Evolutionary conservation across 257 asterid genomes (phyloP), one percentile per base, ranked within the genome.

Genomic region (Forsythia suspensa): DNA sequence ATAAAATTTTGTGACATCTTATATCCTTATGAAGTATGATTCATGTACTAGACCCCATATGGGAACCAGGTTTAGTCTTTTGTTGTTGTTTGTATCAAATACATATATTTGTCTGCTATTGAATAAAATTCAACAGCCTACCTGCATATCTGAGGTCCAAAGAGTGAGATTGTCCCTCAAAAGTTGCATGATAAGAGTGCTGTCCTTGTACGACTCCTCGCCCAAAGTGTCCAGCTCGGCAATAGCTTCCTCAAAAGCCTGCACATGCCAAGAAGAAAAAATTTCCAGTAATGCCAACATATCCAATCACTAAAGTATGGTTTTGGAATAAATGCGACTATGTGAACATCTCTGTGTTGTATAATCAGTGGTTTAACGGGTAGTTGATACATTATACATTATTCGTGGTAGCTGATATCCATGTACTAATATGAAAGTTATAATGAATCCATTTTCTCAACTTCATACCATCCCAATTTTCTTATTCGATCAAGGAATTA

Each of bases 141-240:
- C 94, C 92, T 90, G 91, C 92, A 85, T 86, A 80, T 90, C 91
- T 0, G 94, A 86, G 88, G 94, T 88, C 94, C 94, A 90, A 52
- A 88, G 94, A 68, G 90, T 90, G 84, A 90, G 94, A 73, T 88
- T 90, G 88, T 90, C 95, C 88, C 91, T 89, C 48, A 89, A 87
- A 82, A 87, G 91, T 55, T 88, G 94, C 91, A 90, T 88, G 87
- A 90, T 90, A 39, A 88, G 91, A 57, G 94, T 88, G 94, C 92
- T 90, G 52, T 90, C 94, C 85, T 88, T 88, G 82, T 90, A 88
- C 5, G 94, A 88, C 66, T 90, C 92, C 80, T 89, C 95, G 7
- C 93, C 90, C 87, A 89, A 82, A 12, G 90, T 87, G 85, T 88
- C 94, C 85, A 90, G 73, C 82, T 90, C 91, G 21, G 91, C 91